Evolutionary conservation across 1,139 yeast genomes (phyloP).

Genomic region (Candida anutae): DNA sequence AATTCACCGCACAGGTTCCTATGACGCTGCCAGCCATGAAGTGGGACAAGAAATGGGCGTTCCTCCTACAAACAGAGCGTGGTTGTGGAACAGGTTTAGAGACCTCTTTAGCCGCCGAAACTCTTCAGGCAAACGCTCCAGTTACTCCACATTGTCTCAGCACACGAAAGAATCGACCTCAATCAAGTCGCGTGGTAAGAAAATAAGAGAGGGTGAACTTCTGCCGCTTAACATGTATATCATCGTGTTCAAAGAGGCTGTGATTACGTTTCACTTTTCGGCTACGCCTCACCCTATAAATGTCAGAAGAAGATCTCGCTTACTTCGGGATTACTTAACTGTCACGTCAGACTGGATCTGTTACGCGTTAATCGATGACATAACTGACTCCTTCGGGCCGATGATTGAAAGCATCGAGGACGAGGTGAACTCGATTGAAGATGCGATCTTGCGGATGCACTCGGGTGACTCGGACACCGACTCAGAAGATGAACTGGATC

Average conservation of each 20-base stretch:
- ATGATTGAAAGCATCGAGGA: slow-evolving; percentile 89
- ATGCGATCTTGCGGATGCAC: slow-evolving; percentile 81
- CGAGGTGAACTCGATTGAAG: slow-evolving; percentile 88
- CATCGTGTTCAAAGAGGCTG: slow-evolving; percentile 85
- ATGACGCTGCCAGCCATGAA: slow-evolving; percentile 7
- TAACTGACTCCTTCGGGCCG: slow-evolving; percentile 96
- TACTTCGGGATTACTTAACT: slow-evolving; percentile 78
- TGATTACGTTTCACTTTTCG: slow-evolving; percentile 86
- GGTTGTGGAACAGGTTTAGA: slow-evolving; percentile 11
- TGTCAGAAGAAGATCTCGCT: slow-evolving; percentile 85
- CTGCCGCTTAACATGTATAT: slow-evolving; percentile 91
- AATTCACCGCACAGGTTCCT: slow-evolving; percentile 12
- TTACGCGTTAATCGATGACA: slow-evolving; percentile 92
- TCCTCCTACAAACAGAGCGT: slow-evolving; percentile 11
- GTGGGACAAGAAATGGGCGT: not conserved
- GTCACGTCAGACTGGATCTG: slow-evolving; percentile 97
- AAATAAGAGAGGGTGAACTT: slow-evolving; percentile 62
- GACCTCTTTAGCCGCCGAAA: slow-evolving; percentile 1
- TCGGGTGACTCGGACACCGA: slow-evolving; percentile 46
- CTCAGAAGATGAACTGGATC: slow-evolving; percentile 6
- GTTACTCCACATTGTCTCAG: slow-evolving; percentile 2
- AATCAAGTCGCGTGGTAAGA: slow-evolving; percentile 21
- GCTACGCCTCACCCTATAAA: slow-evolving; percentile 96
- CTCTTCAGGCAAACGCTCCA: slow-evolving; percentile 3
- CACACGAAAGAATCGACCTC: slow-evolving; percentile 15